Evolutionary conservation across 2,329 filamentous ascomycete genomes (phyloP), one percentile per base, ranked within the genome.

Genomic region (Trichoderma semiorbis): DNA sequence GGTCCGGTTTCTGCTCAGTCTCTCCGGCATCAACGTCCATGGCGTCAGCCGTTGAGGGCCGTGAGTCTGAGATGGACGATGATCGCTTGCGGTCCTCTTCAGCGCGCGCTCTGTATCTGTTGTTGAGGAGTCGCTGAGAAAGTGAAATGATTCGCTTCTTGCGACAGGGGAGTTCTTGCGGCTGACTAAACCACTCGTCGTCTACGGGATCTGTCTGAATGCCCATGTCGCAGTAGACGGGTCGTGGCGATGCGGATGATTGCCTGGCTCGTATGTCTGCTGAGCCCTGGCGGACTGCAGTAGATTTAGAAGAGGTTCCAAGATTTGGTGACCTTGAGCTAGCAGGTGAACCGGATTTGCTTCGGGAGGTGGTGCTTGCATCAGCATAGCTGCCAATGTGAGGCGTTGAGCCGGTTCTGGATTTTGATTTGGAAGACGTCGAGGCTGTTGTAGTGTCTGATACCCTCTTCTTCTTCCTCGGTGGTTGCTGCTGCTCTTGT

Each of bases 391-490:
- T 81, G 11, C 79, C 77, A 18, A 80, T 75, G 7, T 80, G 78
- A 5, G 77, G 82, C 10, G 78, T 75, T 11, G 79, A 80, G n/a
- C 80, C 82, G 67, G 81, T 81, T 3, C 80, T 78, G 4, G 80
- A 77, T 70, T 84, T 86, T 1, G 81, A 71, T 70, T 84, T 86
- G 2, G 80, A 78, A 0, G 81, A 79, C 7, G 77, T 77, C 1
- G 80, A 78, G 11, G 70, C 67, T 1, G 74, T 76, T 4, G 81
- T 83, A 6, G 88, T 88, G 74, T 91, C 89, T 0, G 89, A 90
- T 2, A 82, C 79, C 8, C 89, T 85, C 78, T 91, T 91, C 79
- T 91, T 91, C 79, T 91, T 91, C 34, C 86, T 84, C 0, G 84
- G 83, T 1, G 87, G 82, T 36, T 82, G 87, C 47, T 82, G 87